Evolutionary conservation across 2,329 filamentous ascomycete genomes (phyloP).

Genomic region (Microcera coccophila): DNA sequence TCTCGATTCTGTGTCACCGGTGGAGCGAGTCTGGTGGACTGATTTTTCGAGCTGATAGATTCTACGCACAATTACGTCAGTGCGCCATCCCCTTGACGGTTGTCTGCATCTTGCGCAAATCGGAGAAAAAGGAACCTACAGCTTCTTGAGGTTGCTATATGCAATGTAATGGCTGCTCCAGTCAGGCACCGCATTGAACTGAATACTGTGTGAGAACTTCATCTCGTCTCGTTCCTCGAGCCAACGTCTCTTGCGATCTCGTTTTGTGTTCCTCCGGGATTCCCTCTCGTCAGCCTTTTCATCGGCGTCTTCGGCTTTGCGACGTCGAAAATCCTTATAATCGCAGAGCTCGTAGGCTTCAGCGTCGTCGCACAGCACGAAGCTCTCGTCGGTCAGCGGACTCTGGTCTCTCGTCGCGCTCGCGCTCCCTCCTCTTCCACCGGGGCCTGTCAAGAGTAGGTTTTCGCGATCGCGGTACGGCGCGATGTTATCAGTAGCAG

Average conservation of each 20-base stretch:
- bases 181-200: constrained; percentile 99
- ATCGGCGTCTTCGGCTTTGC: constrained; percentile 14
- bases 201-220: constrained; percentile 99
- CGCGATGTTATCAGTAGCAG: constrained; percentile 8
- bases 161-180: constrained; percentile 98
- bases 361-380: constrained; percentile 5
- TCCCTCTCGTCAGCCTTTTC: constrained; percentile 30
- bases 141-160: constrained; percentile 98
- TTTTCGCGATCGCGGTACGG: constrained; percentile 17
- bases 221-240: constrained; percentile 78
- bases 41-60: constrained; percentile 95
- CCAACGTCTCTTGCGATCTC: constrained; percentile 62
- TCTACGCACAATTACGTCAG: constrained; percentile 40
- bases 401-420: neutral
- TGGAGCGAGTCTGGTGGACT: constrained; percentile 56
- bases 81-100: neutral
- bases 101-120: no score
- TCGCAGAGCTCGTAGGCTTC: constrained; percentile 42
- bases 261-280: constrained; percentile 40
- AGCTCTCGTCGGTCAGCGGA: constrained; percentile 8
- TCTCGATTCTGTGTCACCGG: constrained; percentile 74
- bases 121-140: constrained; percentile 55
- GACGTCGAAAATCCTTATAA: constrained; percentile 22
- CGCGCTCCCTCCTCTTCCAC: constrained; percentile 37
- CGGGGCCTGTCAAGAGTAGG: constrained; percentile 21